These are phyloP conservation scores for Earliella scabrosa DNA, from an alignment of 1,284 basidiomycete genomes.

Conservation along the genomic window DNA sequence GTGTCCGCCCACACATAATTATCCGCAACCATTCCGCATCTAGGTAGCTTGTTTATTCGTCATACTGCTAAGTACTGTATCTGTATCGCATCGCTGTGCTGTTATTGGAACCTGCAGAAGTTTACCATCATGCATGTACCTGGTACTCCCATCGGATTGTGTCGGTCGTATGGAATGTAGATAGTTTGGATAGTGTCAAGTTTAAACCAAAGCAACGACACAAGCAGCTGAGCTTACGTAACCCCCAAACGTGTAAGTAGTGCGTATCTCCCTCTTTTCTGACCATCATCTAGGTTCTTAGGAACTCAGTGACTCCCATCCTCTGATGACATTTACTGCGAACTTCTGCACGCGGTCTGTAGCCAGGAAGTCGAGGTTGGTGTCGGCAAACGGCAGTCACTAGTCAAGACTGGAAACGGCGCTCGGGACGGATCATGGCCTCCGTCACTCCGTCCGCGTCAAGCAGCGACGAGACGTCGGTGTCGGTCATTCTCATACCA, in stretches of 20 bases:
- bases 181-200: too few species aligned
- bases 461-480: background rate
- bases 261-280: too few species aligned
- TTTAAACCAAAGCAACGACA: too few species aligned
- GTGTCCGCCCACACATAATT: background rate
- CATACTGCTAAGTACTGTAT: conserved; percentile 24
- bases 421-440: conserved; percentile 13
- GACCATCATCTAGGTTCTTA: too few species aligned
- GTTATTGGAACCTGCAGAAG: conserved; percentile 13
- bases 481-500: conserved; percentile 6
- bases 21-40: conserved; percentile 1
- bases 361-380: too few species aligned
- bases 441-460: background rate
- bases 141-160: background rate
- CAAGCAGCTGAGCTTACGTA: too few species aligned
- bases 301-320: too few species aligned
- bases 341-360: too few species aligned
- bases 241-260: too few species aligned
- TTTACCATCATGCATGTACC: background rate
- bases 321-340: too few species aligned
- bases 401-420: background rate
- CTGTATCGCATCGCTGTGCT: conserved; percentile 25
- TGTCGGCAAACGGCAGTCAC: background rate
- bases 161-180: background rate
- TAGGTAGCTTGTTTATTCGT: conserved; percentile 22